A percentile compares a stretch with the other conserved stretches of the same genome.
Evolutionary conservation across 257 asterid genomes (phyloP).

Genomic region (Penstemon newberryi): DNA sequence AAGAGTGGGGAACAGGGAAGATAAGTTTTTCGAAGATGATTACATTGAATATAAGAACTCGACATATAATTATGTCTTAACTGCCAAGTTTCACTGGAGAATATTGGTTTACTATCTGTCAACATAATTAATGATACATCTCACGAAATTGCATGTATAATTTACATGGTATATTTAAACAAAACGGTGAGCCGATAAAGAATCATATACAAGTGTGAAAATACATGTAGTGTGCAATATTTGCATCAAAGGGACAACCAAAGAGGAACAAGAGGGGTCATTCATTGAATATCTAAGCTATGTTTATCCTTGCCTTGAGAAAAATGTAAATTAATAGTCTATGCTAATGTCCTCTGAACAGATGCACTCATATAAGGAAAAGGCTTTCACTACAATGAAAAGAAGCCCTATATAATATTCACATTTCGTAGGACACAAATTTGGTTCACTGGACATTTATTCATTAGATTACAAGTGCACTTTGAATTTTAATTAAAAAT

Average conservation of each 20-base stretch:
- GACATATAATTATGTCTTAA: no score
- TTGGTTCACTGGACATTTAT: neutral
- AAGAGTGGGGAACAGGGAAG: no score
- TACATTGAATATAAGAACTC: no score
- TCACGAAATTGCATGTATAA: no score
- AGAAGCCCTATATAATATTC: no score
- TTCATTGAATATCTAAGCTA: neutral
- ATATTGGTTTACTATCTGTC: no score
- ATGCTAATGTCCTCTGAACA: conserved; percentile 16
- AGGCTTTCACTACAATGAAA: no score
- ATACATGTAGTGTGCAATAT: conserved; percentile 2
- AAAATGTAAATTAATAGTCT: neutral
- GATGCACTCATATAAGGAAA: neutral
- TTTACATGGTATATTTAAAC: no score
- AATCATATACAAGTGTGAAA: conserved; percentile 1
- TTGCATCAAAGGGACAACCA: neutral
- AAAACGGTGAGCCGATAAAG: neutral
- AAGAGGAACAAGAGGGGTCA: conserved; percentile 6
- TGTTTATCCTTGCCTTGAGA: neutral
- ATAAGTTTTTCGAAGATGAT: no score
- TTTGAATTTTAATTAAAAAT: neutral
- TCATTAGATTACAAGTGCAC: conserved; percentile 15
- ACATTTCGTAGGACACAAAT: neutral
- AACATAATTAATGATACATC: no score
- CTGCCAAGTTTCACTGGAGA: no score